Conservation (phyloP, 805 yeast genomes). For the Saturnispora kantuleensis region DNA sequence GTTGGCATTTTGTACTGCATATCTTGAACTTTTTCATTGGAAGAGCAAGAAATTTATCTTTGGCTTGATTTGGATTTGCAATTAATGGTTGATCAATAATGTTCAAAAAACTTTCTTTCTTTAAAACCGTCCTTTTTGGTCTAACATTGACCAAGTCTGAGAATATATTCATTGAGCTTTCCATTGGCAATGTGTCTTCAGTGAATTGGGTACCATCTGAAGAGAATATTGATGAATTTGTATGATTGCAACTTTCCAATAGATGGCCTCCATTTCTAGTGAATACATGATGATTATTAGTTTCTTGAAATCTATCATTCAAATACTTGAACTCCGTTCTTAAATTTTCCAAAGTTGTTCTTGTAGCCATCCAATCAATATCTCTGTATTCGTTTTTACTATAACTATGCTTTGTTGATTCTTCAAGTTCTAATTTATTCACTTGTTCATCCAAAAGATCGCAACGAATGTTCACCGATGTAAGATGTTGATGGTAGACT, state of each 20-base stretch:
- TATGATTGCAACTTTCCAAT: not conserved
- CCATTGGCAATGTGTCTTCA: conserved; percentile 7
- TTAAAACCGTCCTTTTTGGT: conserved; percentile 15
- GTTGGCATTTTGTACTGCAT: conserved; percentile 4
- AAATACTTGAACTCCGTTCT: conserved; percentile 32
- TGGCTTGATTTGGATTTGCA: not conserved
- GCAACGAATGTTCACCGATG: conserved; percentile 25
- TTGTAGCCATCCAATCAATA: conserved; percentile 35
- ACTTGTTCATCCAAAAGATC: conserved; percentile 28
- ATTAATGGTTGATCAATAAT: conserved; percentile 7
- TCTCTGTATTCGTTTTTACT: conserved; percentile 18
- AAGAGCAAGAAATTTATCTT: not conserved
- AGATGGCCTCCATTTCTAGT: not conserved
- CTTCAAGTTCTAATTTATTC: conserved; percentile 19
- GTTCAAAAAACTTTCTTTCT: conserved; percentile 24
- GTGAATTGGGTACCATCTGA: conserved; percentile 4
- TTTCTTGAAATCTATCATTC: conserved; percentile 18
- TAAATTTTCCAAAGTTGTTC: conserved; percentile 36
- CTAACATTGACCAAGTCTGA: not conserved
- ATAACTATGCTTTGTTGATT: conserved; percentile 14
- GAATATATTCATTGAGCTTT: not conserved
- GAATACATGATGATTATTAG: conserved; percentile 12
- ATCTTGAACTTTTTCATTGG: conserved; percentile 8
- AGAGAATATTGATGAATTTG: conserved; percentile 8
- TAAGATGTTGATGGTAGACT: conserved; percentile 24